Evolutionary conservation across 2,329 filamentous ascomycete species (phyloP), one percentile per base, ranked within the genome.

Genomic region (Huntiella omanensis): DNA sequence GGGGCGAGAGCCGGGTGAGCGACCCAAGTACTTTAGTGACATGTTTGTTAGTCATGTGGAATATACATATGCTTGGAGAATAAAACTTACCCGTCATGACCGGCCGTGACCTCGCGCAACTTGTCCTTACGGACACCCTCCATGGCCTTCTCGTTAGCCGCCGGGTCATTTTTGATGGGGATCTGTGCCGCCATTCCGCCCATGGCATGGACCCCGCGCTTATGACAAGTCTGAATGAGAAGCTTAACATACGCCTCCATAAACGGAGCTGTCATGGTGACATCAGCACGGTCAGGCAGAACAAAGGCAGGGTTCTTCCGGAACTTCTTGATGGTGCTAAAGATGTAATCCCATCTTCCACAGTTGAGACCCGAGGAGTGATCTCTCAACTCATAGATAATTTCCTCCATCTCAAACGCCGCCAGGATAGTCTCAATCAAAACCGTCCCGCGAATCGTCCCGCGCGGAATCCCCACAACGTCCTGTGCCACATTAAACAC

Each of bases 401-500:
- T 96, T 77, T 98, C 91, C 57, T 98, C 91, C 91, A 98, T 98
- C 72, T 98, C 91, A 58, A 98, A 98, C 12, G 88, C 91, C 37
- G 91, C 91, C 38, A 88, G 74, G 62, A 98, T 96, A 48, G 91
- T 96, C 74, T 98, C 91, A 58, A 98, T 96, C 56, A 98, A 69
- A 35, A 96, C 88, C 3, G 91, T 98, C 52, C 75, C 91, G 55
- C 91, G 82, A 64, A 96, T 93, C 46, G 86, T 96, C 47, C 91
- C 91, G 50, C 91, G 76, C 47, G 75, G 75, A 67, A 98, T 81
- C 55, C 83, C 83, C 59, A 95, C 76, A 66, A 82, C 86, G 67
- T 98, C 91, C 66, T 98, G 91, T 10, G 78, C 80, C 28, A 95
- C 70, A 70, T 95, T 95, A 77, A 96, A 96, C 51, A 75, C 88